Base-by-base conservation (phyloP, 2,329 filamentous ascomycete species). In the Emmonsiellopsis sp. region DNA sequence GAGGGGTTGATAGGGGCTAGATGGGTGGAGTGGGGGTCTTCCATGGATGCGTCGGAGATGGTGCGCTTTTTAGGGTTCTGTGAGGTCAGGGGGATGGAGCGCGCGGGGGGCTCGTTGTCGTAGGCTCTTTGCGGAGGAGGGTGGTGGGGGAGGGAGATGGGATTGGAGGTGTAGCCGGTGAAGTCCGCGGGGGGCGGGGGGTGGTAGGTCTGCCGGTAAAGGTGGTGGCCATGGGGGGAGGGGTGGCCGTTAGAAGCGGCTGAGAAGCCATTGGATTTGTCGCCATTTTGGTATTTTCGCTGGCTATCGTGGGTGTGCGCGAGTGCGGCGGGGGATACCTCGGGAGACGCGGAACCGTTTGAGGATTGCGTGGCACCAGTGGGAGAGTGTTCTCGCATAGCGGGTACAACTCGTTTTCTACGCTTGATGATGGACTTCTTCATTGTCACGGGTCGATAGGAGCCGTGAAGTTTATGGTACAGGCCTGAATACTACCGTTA, bases 361-460 rank as follows among this genome's bases (percentile, higher is more conserved):
- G 71, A 70, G 9, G 70, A 71, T n/a, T 68, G 66, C 21, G 69
- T 67, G 8, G 65, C 63, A 13, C 62, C 68, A 33, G 64, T 69
- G 10, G 70, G 69, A 46, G 75, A 74, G 51, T 72, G 69, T 53
- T 76, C 76, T 53, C 74, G 70, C 31, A 82, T 74, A 14, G 87
- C 89, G 14, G 92, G 91, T 43, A 97, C 91, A 5, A 97, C 90
- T 55, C 93, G 85, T 77, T 97, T 97, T 56, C 93, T 81, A 57
- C 93, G 83, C 71, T 98, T 97, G 68, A 98, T 98, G 31, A 95
- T 87, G 2, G 89, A 87, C 70, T 96, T 97, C 71, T 97, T 98
- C 93, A 98, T 97, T n/a, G 89, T 89, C 5, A 93, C 88, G 0
- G 93, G 93, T 42, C 93, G 82, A 69, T 96, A 92, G 33, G 90